phyloP scores from a whole-genome alignment of 169 alveolate genomes.

The Cryptosporidium tyzzeri region DNA sequence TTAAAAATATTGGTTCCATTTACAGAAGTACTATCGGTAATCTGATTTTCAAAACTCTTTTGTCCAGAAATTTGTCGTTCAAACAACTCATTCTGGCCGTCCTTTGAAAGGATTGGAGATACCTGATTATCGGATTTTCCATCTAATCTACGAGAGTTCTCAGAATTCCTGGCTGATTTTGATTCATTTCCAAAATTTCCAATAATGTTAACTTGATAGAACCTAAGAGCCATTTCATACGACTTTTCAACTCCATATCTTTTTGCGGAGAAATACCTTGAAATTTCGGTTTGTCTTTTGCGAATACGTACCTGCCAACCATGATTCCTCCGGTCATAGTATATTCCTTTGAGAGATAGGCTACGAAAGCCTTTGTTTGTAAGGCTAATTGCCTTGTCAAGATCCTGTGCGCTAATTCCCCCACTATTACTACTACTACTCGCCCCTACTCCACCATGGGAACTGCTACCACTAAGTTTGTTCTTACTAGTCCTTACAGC shows the following conservation, averaged over 20 bases:
- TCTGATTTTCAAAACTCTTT: not conserved
- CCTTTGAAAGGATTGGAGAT: not conserved
- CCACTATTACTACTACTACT: not conserved
- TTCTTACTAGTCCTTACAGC: not conserved
- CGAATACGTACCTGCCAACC: conserved; percentile 76
- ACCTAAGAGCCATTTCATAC: conserved; percentile 71
- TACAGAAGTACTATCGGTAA: not conserved
- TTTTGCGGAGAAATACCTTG: conserved; percentile 69
- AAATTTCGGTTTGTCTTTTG: conserved; percentile 61
- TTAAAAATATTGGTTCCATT: not conserved
- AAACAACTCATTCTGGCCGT: not conserved
- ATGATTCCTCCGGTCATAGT: conserved; percentile 71
- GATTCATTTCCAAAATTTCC: conserved; percentile 23
- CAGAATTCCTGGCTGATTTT: conserved; percentile 4
- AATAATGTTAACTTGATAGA: conserved; percentile 51
- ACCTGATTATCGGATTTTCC: not conserved
- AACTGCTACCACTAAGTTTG: not conserved
- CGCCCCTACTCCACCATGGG: not conserved
- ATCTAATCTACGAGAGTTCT: not conserved
- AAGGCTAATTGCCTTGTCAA: conserved; percentile 10
- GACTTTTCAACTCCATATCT: conserved; percentile 74
- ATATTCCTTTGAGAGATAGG: conserved; percentile 59
- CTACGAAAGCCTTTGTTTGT: conserved; percentile 1
- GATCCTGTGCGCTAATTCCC: conserved; percentile 7
- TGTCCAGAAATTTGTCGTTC: not conserved